These are phyloP conservation scores for Cladophialophora psammophila DNA, from an alignment of 2,329 filamentous ascomycete genomes.

Conservation along the genomic window DNA sequence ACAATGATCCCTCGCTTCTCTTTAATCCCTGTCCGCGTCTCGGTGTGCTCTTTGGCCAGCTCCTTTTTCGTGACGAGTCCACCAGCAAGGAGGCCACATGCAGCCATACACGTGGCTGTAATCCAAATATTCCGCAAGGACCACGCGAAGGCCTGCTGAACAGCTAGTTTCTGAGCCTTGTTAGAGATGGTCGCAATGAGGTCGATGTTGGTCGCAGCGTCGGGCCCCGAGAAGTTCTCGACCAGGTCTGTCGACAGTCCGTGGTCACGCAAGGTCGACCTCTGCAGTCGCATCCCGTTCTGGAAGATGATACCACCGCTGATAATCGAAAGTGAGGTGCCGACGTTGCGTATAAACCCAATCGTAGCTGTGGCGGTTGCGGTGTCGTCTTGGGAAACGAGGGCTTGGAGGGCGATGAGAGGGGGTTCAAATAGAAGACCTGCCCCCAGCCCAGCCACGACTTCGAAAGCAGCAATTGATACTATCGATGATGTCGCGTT, in stretches of 20 bases:
- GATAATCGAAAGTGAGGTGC: constrained; percentile 65
- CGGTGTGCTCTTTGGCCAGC: constrained; percentile 50
- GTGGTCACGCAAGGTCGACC: constrained; percentile 31
- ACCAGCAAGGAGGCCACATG: constrained; percentile 49
- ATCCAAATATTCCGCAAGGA: constrained; percentile 60
- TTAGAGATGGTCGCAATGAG: constrained; percentile 39
- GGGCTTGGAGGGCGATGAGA: constrained; percentile 62
- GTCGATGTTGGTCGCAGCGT: constrained; percentile 42
- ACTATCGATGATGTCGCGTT: background rate
- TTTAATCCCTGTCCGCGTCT: constrained; percentile 54
- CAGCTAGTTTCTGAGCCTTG: constrained; percentile 45
- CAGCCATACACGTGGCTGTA: constrained; percentile 53
- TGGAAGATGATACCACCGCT: constrained; percentile 61
- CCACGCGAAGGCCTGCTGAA: constrained; percentile 52
- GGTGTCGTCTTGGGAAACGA: constrained; percentile 56
- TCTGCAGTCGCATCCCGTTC: constrained; percentile 43
- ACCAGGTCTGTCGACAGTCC: constrained; percentile 37
- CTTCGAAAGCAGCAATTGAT: constrained; percentile 42
- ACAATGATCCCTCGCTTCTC: constrained; percentile 28
- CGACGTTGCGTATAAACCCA: constrained; percentile 65
- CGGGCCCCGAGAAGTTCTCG: constrained; percentile 24
- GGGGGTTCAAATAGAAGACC: constrained; percentile 64
- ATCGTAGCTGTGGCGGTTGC: constrained; percentile 69
- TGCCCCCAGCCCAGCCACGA: constrained; percentile 51
- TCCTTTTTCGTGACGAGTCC: constrained; percentile 48